Percentiles rank a stretch among this genome's conserved stretches.
Conservation (phyloP, 2,329 filamentous ascomycete species). For the Arthrobotrys conoides region DNA sequence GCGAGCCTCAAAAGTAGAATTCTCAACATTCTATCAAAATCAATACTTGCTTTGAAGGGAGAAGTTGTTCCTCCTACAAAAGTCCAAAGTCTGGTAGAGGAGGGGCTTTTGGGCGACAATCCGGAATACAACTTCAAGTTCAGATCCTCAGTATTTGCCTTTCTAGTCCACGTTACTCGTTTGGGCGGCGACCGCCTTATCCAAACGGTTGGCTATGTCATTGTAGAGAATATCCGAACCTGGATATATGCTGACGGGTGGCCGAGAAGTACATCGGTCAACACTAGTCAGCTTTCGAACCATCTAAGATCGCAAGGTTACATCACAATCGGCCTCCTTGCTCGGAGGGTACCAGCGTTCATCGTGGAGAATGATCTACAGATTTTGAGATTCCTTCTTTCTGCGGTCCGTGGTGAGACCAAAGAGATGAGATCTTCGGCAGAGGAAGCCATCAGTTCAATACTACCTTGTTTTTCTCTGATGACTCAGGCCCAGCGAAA, state of each 20-base stretch:
- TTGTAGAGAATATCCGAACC: conserved; percentile 53
- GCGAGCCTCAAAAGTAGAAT: conserved; percentile 83
- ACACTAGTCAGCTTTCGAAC: conserved; percentile 37
- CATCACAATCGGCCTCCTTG: conserved; percentile 53
- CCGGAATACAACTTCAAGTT: conserved; percentile 59
- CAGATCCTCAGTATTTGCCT: conserved; percentile 51
- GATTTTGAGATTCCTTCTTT: conserved; percentile 51
- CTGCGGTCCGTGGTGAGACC: conserved; percentile 51
- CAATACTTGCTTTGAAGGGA: conserved; percentile 66
- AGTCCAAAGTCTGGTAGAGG: conserved; percentile 46
- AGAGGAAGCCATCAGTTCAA: conserved; percentile 69
- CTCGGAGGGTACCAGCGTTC: conserved; percentile 48
- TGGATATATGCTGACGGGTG: conserved; percentile 59
- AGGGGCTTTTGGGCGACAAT: conserved; percentile 52
- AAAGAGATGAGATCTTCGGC: conserved; percentile 56
- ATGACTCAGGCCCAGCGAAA: conserved; percentile 68
- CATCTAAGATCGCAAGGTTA: conserved; percentile 58
- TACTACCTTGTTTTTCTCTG: conserved; percentile 79
- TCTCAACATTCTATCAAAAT: conserved; percentile 81
- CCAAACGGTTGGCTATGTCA: conserved; percentile 38
- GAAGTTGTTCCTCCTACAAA: conserved; percentile 30
- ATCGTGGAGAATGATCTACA: conserved; percentile 52
- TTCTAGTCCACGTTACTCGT: conserved; percentile 49
- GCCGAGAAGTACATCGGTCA: conserved; percentile 49
- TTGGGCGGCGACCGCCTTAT: conserved; percentile 39